Evolutionary conservation across 129 eudicot genomes (phyloP).

Genomic region (Chrysanthemum lavandulifolium): DNA sequence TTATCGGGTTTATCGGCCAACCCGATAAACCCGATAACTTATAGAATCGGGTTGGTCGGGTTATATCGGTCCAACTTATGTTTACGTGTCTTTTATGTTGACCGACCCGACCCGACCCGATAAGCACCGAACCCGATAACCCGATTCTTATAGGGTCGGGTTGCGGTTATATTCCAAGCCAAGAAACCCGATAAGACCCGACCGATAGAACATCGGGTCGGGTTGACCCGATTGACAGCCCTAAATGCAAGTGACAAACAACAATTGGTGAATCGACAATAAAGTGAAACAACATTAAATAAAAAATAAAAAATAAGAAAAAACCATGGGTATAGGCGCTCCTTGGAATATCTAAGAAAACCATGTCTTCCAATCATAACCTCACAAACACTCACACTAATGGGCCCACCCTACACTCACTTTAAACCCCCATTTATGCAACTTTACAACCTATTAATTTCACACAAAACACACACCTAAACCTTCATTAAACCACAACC

Average conservation of each 20-base stretch:
- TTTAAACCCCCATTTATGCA: slow-evolving; percentile 18
- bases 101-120: no score
- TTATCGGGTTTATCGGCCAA: no score
- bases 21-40: no score
- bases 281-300: not conserved
- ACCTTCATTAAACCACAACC: not conserved
- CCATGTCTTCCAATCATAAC: slow-evolving; percentile 32
- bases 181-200: no score
- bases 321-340: slow-evolving; percentile 27
- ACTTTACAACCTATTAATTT: not conserved
- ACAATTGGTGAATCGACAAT: not conserved
- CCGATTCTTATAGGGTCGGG: no score
- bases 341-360: slow-evolving; percentile 26
- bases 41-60: no score
- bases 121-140: no score
- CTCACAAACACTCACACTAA: slow-evolving; percentile 11
- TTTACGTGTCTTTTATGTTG: no score
- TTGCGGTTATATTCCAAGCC: no score
- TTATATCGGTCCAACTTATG: no score
- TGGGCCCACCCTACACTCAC: slow-evolving; percentile 24
- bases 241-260: slow-evolving; percentile 24
- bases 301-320: not conserved
- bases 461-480: not conserved
- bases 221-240: no score
- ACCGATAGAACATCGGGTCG: no score